Evolutionary conservation across 805 yeast genomes (phyloP), one percentile per base, ranked within the genome.

Genomic region (Hagleromyces aurorensis): DNA sequence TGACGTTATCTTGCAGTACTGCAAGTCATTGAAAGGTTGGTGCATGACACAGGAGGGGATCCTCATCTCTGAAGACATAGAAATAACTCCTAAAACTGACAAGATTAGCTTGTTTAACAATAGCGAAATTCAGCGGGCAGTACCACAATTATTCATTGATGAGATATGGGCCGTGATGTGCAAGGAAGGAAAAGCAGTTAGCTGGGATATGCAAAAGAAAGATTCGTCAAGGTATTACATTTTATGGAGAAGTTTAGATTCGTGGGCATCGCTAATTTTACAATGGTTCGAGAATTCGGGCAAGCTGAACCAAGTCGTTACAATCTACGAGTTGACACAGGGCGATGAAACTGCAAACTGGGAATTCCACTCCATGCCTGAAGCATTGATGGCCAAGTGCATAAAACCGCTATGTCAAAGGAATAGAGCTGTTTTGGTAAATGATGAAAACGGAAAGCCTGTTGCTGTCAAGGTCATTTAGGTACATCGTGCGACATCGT

Each of bases 251-350:
- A 61, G 72, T 11, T 63, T 85, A 33, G 69, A 78, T 44, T 72
- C 72, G 42, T 69, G 96, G 91, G 72, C 75, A 21, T 60, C 72
- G 27, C 46, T 64, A 42, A 45, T 87, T 29, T 49, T 72, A 50
- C 79, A 76, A 48, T 71, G 83, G 87, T 59, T 74, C n/a, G 87
- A 81, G 31, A 60, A 64, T 13, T 72, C 89, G 0, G 95, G 95
- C 0, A 94, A 85, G 48, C 61, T 68, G 31, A 82, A 83, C 5
- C 64, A 78, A 1, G 78, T 89, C 2, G 58, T 89, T 29, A 89
- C 97, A 0, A 55, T 86, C 10, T 86, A 82, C 53, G 97, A 89
- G 55, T 52, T 89, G 20, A 63, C 78, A 0, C 70, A 72, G 34
- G 78, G 82, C 30, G 89, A 80, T 25, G 55, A 70, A 30, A 69